phyloP scores from a whole-genome alignment of 2,329 filamentous ascomycete species.

The Aspergillus spinulosporus region DNA sequence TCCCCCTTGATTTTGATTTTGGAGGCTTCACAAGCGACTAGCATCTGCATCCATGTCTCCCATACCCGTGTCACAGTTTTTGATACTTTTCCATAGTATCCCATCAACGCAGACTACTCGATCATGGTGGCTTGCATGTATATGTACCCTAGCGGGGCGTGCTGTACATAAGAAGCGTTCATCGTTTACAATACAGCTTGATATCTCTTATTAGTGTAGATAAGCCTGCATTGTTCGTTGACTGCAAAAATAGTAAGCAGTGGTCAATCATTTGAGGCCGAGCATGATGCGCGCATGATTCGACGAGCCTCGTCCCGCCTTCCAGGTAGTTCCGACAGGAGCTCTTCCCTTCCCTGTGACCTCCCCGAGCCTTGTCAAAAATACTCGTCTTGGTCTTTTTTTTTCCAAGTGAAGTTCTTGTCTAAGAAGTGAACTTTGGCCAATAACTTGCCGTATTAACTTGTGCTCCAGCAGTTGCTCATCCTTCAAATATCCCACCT shows the following conservation, averaged over 20 bases:
- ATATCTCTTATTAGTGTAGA: conserved; percentile 14
- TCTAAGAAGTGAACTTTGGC: too few relatives aligned
- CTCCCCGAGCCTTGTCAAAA: conserved; percentile 1
- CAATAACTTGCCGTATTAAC: not conserved
- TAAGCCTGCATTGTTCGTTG: not conserved
- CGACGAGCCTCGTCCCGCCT: not conserved
- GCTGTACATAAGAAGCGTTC: conserved; percentile 35
- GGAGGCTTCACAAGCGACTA: conserved; percentile 24
- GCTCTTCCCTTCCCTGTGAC: not conserved
- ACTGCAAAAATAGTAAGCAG: conserved; percentile 1
- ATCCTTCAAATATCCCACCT: not conserved
- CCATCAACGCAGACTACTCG: conserved; percentile 20
- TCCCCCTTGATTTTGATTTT: conserved; percentile 21
- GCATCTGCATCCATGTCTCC: conserved; percentile 24
- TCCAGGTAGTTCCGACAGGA: not conserved
- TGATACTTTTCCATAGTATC: conserved; percentile 23
- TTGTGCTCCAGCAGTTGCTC: not conserved
- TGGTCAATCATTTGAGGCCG: not conserved
- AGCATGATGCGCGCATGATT: conserved; percentile 2
- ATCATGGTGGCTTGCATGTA: conserved; percentile 31
- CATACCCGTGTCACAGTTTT: conserved; percentile 24
- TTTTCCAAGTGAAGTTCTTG: too few relatives aligned
- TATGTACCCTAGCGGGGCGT: conserved; percentile 31
- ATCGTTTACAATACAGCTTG: conserved; percentile 25
- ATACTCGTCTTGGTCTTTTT: not conserved